A percentile compares a stretch with the other conserved stretches of the same genome.
These are phyloP conservation scores for Neurospora crassa DNA, from an alignment of 2,329 filamentous ascomycete genomes.

Conservation along the genomic window DNA sequence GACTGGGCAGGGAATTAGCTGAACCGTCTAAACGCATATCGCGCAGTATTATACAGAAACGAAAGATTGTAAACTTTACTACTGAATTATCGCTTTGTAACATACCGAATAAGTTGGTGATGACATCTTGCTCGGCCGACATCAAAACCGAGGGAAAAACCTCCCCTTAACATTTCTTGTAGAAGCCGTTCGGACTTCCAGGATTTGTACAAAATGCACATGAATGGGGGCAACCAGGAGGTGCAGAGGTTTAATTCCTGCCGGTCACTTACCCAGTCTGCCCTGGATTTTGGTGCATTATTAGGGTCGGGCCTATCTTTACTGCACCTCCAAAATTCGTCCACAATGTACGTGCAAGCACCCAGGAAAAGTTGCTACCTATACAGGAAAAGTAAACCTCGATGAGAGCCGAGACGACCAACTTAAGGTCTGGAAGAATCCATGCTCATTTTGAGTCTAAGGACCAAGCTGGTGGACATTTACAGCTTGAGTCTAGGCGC, in stretches of 20 bases:
- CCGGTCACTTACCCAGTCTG: neutral
- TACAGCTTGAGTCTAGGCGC: neutral
- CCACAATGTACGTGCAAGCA: neutral
- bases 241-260: neutral
- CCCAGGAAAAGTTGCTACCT: neutral
- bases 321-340: neutral
- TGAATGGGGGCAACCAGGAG: neutral
- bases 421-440: neutral
- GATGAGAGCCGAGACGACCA: neutral
- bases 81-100: neutral
- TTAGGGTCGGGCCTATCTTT: neutral
- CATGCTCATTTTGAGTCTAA: neutral
- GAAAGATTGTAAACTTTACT: neutral
- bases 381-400: neutral
- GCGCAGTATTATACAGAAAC: neutral
- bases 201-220: neutral
- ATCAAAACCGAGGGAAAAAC: too few relatives aligned
- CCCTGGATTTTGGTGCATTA: neutral
- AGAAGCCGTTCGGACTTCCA: neutral
- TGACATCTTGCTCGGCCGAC: neutral
- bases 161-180: too few relatives aligned
- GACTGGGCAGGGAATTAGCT: neutral
- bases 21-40: neutral
- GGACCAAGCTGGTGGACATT: neutral
- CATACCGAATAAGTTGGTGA: neutral